Base-by-base conservation (phyloP, 2,329 filamentous ascomycete genomes). In the Exophiala sp. region DNA sequence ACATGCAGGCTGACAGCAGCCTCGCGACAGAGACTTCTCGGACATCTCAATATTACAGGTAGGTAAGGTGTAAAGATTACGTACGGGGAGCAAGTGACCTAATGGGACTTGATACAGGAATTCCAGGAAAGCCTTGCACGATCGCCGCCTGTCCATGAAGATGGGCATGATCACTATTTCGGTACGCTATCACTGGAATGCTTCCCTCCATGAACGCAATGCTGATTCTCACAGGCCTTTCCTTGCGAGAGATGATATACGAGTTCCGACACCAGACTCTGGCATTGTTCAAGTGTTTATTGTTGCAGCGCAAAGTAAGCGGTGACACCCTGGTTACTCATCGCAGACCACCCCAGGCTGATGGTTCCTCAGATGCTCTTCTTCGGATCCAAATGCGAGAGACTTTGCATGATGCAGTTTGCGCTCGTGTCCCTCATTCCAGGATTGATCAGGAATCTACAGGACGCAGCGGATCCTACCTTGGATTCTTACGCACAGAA, bases 381-480 rank as follows among this genome's bases (percentile, higher is more conserved):
- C 75, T 99, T 97, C 66, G 91, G 94, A 58, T 91, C 92, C n/a
- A 85, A 91, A 64, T 97, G 94, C 71, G 94, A 99, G 72, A 83
- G 88, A 61, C 76, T 99, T 63, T 99, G 94, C 80, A 95, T 97
- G 88, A 91, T 96, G 73, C 94, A 99, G 71, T 99, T 97, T 75
- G 94, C 92, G 40, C 81, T 99, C 42, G 87, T 99, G 63, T 96
- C 92, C 49, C 78, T 99, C 66, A 95, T 99, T 75, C 94, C 94
- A 43, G 91, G 91, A 55, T 82, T 99, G 53, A 85, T 97, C 66
- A 85, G 89, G 65, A 90, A 88, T 65, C 81, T 99, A n/a, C 86
- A 95, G 72, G 94, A 99, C 73, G 95, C 89, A 65, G 92, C 94
- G 46, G 91, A 96, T 67, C 94, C 94, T n/a, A 87, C 91, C 41